Percentiles rank a stretch among this genome's conserved stretches.
Evolutionary conservation across 129 eudicot genomes (phyloP).

Genomic region (Kitagawia praeruptora): DNA sequence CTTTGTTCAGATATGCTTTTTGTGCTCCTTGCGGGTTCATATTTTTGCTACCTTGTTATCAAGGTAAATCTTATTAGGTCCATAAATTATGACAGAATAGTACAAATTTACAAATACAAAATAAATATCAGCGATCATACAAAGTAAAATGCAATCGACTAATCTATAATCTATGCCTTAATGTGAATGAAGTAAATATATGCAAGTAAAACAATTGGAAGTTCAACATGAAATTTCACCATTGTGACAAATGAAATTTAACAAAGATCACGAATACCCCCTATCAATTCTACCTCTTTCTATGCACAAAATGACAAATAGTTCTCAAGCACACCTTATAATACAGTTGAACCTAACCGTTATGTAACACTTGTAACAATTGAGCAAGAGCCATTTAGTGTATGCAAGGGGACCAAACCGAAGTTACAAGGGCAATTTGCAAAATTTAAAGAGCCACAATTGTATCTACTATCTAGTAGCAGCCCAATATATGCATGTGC

Average conservation of each 20-base stretch:
- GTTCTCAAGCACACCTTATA: neutral
- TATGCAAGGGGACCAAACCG: neutral
- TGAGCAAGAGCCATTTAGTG: too few relatives aligned
- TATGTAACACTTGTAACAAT: too few relatives aligned
- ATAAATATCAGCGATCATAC: too few relatives aligned
- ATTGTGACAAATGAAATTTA: neutral
- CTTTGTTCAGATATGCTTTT: neutral
- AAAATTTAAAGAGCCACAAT: neutral
- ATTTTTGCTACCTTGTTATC: too few relatives aligned
- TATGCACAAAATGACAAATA: neutral
- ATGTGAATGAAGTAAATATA: too few relatives aligned
- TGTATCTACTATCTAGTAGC: neutral
- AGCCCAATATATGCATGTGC: neutral
- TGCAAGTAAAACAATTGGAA: neutral
- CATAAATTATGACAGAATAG: too few relatives aligned
- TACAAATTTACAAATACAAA: neutral
- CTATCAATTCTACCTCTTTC: neutral
- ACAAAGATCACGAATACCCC: neutral
- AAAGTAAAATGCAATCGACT: too few relatives aligned
- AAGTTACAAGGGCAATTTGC: neutral
- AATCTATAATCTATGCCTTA: too few relatives aligned
- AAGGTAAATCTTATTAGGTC: too few relatives aligned
- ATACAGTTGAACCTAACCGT: neutral
- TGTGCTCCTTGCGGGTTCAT: neutral
- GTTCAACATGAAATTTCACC: too few relatives aligned